These are phyloP conservation scores for Cercospora brassicicola DNA, from an alignment of 2,329 filamentous ascomycete genomes.

Conservation along the genomic window DNA sequence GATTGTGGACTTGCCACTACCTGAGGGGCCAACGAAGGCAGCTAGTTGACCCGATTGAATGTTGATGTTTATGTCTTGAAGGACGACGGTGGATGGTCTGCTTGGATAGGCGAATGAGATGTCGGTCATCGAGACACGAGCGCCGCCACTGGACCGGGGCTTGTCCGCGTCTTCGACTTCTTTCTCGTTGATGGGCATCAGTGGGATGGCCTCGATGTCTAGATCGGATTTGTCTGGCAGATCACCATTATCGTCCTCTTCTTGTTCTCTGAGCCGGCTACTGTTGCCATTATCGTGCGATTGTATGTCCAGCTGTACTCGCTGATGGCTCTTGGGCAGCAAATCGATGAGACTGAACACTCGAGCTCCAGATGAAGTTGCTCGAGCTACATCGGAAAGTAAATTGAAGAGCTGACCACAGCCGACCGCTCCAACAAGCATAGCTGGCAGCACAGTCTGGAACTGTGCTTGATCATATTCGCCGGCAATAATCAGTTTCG, in stretches of 20 bases:
- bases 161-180: neutral
- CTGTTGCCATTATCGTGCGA: neutral
- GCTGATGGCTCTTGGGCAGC: neutral
- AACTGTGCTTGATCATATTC: slow-evolving; percentile 66
- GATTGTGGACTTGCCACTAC: slow-evolving; percentile 51
- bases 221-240: neutral
- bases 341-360: slow-evolving; percentile 1
- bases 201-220: neutral
- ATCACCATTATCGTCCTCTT: neutral
- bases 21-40: slow-evolving; percentile 51
- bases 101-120: slow-evolving; percentile 11
- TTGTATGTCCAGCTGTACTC: neutral
- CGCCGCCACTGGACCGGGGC: neutral
- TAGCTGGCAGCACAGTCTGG: slow-evolving; percentile 69
- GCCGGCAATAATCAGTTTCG: slow-evolving; percentile 66
- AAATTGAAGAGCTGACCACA: slow-evolving; percentile 75
- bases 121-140: slow-evolving; percentile 2
- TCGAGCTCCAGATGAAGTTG: neutral
- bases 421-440: slow-evolving; percentile 70
- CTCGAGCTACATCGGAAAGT: slow-evolving; percentile 2
- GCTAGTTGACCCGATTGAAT: slow-evolving; percentile 33
- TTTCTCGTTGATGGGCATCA: slow-evolving; percentile 3
- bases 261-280: neutral
- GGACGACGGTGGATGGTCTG: neutral
- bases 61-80: slow-evolving; percentile 1